Evolutionary conservation across 768 basidiomycete genomes (phyloP).

Genomic region (Russula sp.): DNA sequence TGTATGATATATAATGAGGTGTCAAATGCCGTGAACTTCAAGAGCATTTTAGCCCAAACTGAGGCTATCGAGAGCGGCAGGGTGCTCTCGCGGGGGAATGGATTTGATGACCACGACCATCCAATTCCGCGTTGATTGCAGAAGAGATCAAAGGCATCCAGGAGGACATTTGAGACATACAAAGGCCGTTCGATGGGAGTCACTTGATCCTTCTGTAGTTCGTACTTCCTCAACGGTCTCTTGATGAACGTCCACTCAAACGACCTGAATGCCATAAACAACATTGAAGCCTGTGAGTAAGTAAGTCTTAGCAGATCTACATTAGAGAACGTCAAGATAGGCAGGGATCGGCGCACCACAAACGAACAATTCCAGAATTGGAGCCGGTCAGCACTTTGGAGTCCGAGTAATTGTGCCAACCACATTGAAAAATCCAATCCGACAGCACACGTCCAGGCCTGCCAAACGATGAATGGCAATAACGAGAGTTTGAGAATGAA

Average conservation of each 20-base stretch:
- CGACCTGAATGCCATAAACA: not conserved
- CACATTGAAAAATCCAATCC: not conserved
- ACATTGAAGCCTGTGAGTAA: not conserved
- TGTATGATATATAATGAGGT: not conserved
- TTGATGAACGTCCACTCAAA: slow-evolving; percentile 16
- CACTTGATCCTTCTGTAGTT: not conserved
- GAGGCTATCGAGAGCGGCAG: not conserved
- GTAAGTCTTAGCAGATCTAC: not conserved
- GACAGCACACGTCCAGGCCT: not conserved
- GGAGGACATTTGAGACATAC: slow-evolving; percentile 8
- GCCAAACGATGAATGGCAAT: slow-evolving; percentile 7
- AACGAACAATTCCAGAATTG: slow-evolving; percentile 1
- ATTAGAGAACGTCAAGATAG: not conserved
- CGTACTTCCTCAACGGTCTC: slow-evolving; percentile 3
- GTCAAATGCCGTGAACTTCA: slow-evolving; percentile 3
- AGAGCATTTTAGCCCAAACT: not conserved
- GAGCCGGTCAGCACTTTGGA: not conserved
- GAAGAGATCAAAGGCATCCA: slow-evolving; percentile 14
- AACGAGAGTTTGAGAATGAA: not conserved
- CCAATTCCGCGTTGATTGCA: slow-evolving; percentile 16
- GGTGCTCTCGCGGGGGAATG: not conserved
- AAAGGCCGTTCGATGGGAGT: slow-evolving; percentile 2
- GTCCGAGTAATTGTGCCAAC: not conserved
- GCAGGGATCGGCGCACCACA: not conserved
- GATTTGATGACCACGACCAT: slow-evolving; percentile 19